Evolutionary conservation across 768 basidiomycete genomes (phyloP), one percentile per base, ranked within the genome.

Genomic region (Hemileccinum impolitum): DNA sequence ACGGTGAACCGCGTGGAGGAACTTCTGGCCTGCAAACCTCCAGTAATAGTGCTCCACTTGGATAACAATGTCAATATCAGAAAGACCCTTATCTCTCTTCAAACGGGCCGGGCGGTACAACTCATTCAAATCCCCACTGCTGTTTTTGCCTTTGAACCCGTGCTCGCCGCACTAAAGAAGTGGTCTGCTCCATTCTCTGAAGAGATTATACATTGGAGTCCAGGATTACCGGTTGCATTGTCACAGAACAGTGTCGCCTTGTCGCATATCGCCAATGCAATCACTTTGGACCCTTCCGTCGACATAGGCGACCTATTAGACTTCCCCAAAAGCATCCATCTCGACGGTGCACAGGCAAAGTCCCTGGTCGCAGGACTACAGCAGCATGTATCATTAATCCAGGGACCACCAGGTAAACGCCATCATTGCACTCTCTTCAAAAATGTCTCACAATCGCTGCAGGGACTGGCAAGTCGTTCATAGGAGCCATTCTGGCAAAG

Each of bases 401-500:
- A 87, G 66, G 85, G 85, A 0, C 85, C 85, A 0, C 85, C 85
- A 21, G 85, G 85, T 84, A 6, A 38, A 62, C 26, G 10, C 36
- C 36, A 18, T 6, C n/a, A 37, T 8, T 18, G 15, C 15, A 65
- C 5, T 3, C 1, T 15, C 12, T 21, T 6, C 5, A 6, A 25
- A 30, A 0, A 3, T 2, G 11, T 41, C 39, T 59, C n/a, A 56
- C 7, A 12, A 3, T 34, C 30, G 9, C 8, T 10, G 2, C n/a
- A 86, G 85, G 85, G 0, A 87, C 85, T 0, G 85, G 85, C 1
- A 87, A 86, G 55, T 85, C 83, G 0, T 85, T 85, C 55, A 79
- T 87, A 37, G 85, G 85, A 0, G 77, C 80, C 1, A 66, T 87
- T 1, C 63, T 85, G 0, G 81, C 82, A 0, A 86, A 85, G 47